These are phyloP conservation scores for Dioscorea dumetorum DNA, from an alignment of 106 monocot genomes.

Conservation along the genomic window DNA sequence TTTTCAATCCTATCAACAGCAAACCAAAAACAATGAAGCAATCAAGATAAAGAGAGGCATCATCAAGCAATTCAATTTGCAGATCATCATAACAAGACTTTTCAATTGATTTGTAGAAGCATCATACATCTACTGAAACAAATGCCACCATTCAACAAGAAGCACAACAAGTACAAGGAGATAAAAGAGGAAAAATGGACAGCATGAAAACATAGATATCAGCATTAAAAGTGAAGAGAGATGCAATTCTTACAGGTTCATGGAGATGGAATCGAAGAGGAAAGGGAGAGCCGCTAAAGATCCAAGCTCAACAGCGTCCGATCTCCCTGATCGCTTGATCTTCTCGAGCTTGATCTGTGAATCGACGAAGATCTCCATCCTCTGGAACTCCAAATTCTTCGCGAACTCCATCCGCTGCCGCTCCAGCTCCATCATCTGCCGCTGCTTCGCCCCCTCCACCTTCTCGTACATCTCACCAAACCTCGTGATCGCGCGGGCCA, in stretches of 20 bases:
- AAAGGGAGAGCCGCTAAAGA: not conserved
- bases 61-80: not conserved
- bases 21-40: not conserved
- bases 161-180: no score
- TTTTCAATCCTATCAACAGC: no score
- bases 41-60: not conserved
- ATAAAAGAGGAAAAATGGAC: no score
- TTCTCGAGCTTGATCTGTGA: conserved; percentile 9
- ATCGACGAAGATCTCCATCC: conserved; percentile 23
- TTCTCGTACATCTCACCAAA: conserved; percentile 16
- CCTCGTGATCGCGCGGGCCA: conserved; percentile 11
- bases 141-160: no score
- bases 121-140: no score
- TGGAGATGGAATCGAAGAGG: not conserved
- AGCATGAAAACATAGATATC: no score
- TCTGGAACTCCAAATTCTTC: conserved; percentile 17
- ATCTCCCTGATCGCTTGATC: conserved; percentile 2
- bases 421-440: conserved; percentile 23
- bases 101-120: no score
- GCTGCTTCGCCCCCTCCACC: conserved; percentile 17
- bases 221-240: no score
- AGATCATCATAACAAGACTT: not conserved
- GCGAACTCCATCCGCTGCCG: conserved; percentile 19
- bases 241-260: no score
- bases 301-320: not conserved